Conservation (phyloP, 2,329 filamentous ascomycete genomes). For the Beauveria scarabaeidicola region DNA sequence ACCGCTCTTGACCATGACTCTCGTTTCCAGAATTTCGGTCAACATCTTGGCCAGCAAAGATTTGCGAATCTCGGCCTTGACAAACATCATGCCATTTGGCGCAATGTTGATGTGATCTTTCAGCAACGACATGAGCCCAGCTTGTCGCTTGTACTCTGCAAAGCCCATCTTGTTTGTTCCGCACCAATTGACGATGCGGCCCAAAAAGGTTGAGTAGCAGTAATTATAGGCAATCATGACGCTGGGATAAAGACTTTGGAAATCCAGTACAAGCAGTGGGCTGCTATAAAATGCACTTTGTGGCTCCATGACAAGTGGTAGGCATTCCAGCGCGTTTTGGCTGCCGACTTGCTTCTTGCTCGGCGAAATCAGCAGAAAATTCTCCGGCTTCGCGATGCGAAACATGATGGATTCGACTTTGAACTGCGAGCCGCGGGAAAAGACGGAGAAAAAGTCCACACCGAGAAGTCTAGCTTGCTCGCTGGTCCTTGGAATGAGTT, state of each 20-base stretch:
- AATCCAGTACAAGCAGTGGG: constrained; percentile 84
- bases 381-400: constrained; percentile 93
- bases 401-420: constrained; percentile 99
- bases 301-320: constrained; percentile 95
- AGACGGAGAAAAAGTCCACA: constrained; percentile 94
- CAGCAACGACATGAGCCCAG: constrained; percentile 65
- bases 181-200: constrained; percentile 79
- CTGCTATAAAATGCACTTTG: constrained; percentile 90
- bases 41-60: constrained; percentile 94
- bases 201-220: constrained; percentile 94
- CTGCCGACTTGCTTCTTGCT: constrained; percentile 85
- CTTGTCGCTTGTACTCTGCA: constrained; percentile 71
- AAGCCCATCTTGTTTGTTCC: constrained; percentile 93
- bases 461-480: constrained; percentile 90
- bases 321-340: constrained; percentile 89
- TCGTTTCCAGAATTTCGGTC: constrained; percentile 86
- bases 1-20: constrained; percentile 94
- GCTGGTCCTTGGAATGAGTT: constrained; percentile 78
- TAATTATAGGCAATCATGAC: constrained; percentile 99
- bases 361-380: constrained; percentile 82
- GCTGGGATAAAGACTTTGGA: constrained; percentile 92
- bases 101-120: constrained; percentile 84
- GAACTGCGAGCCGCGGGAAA: constrained; percentile 90
- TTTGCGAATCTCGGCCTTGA: constrained; percentile 74
- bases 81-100: constrained; percentile 95